Percentiles rank a stretch among this genome's conserved stretches.
phyloP scores from a whole-genome alignment of 2,329 filamentous ascomycete genomes.

The Metarhizium sp. region DNA sequence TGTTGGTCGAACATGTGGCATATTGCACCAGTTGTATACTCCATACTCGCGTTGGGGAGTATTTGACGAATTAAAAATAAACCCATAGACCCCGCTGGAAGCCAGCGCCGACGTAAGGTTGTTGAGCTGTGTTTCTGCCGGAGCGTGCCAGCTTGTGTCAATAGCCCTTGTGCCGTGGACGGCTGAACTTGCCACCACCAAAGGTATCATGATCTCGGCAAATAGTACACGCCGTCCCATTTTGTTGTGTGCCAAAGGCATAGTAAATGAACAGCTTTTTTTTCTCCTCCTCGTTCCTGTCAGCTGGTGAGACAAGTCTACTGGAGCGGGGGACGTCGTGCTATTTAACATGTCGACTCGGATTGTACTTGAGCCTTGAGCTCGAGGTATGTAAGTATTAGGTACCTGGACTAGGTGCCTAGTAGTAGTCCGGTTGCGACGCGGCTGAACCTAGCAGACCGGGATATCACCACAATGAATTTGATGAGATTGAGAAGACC shows the following conservation, averaged over 20 bases:
- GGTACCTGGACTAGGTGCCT: no score
- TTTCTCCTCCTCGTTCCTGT: no score
- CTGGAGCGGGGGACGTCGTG: no score
- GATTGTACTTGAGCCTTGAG: no score
- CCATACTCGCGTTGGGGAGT: constrained; percentile 49
- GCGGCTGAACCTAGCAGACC: no score
- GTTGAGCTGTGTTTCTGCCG: constrained; percentile 47
- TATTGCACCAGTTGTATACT: constrained; percentile 76
- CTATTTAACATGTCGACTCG: no score
- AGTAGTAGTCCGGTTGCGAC: no score
- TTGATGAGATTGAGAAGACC: no score
- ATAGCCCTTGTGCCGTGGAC: constrained; percentile 6
- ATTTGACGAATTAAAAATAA: constrained; percentile 59
- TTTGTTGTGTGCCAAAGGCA: neutral
- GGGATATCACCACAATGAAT: no score
- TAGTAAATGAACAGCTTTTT: no score
- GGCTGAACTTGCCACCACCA: neutral
- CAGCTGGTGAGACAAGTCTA: no score
- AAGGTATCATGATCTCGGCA: neutral
- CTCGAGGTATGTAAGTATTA: no score
- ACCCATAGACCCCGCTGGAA: constrained; percentile 58
- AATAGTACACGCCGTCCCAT: neutral
- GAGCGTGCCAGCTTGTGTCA: constrained; percentile 49
- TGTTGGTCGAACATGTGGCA: constrained; percentile 65
- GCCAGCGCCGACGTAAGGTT: constrained; percentile 48